A percentile compares a stretch with the other conserved stretches of the same genome.
Conservation (phyloP, 2,329 filamentous ascomycete species). For the Paraconiothyrium brasiliense region DNA sequence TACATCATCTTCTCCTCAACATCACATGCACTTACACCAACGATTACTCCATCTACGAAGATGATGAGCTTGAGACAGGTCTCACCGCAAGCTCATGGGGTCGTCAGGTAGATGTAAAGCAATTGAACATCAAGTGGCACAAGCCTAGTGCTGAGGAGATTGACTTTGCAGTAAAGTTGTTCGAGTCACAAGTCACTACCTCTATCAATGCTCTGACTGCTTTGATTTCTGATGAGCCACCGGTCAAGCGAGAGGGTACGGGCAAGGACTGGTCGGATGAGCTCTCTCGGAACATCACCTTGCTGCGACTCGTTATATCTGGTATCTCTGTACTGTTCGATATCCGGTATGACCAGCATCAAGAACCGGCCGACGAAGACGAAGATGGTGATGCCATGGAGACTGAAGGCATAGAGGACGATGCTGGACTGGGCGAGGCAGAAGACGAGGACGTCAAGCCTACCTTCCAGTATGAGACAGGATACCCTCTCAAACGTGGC, state of each 20-base stretch:
- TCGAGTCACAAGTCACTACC: slow-evolving; percentile 81
- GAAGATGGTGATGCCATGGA: slow-evolving; percentile 50
- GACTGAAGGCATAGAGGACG: slow-evolving; percentile 58
- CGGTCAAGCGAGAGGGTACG: slow-evolving; percentile 89
- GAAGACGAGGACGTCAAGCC: slow-evolving; percentile 86
- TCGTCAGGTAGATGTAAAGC: slow-evolving; percentile 74
- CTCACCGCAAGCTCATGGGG: slow-evolving; percentile 86
- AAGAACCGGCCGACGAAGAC: slow-evolving; percentile 45
- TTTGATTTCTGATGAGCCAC: slow-evolving; percentile 82
- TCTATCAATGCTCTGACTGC: slow-evolving; percentile 78
- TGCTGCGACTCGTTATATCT: slow-evolving; percentile 87
- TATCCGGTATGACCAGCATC: slow-evolving; percentile 58
- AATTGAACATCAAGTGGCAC: slow-evolving; percentile 91
- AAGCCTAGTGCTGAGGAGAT: slow-evolving; percentile 81
- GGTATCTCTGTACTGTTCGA: slow-evolving; percentile 92
- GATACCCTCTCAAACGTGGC: slow-evolving; percentile 76
- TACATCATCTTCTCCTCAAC: slow-evolving; percentile 94
- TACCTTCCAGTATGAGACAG: slow-evolving; percentile 87
- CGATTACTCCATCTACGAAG: slow-evolving; percentile 88
- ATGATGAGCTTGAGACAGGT: slow-evolving; percentile 74
- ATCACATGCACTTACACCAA: slow-evolving; percentile 93
- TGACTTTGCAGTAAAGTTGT: slow-evolving; percentile 87
- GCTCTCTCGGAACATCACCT: slow-evolving; percentile 86
- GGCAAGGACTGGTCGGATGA: slow-evolving; percentile 99
- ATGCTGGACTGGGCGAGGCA: slow-evolving; percentile 68